Evolutionary conservation across 2,329 filamentous ascomycete species (phyloP).

Genomic region (Xylaria sp.): DNA sequence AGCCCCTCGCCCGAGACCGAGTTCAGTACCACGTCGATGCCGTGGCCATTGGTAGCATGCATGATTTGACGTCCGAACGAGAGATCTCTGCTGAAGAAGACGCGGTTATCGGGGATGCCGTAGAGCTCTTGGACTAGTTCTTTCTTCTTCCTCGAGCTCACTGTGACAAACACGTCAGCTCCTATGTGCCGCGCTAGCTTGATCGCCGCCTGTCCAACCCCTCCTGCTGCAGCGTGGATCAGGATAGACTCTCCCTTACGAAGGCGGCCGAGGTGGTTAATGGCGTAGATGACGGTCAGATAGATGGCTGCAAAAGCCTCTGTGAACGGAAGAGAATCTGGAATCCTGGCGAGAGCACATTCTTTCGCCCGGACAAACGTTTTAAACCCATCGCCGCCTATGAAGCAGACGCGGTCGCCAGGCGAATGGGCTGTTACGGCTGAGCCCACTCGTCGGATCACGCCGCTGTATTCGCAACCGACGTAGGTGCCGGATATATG

Average conservation of each 20-base stretch:
- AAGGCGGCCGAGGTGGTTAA: not conserved
- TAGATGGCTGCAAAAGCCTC: too few relatives aligned
- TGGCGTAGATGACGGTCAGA: too few relatives aligned
- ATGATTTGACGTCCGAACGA: slow-evolving; percentile 13
- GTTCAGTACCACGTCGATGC: slow-evolving; percentile 28
- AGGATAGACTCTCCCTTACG: not conserved
- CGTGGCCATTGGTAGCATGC: slow-evolving; percentile 1
- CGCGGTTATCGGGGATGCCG: slow-evolving; percentile 5
- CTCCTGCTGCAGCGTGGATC: too few relatives aligned
- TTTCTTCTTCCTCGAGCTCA: slow-evolving; percentile 13
- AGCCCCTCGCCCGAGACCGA: slow-evolving; percentile 19
- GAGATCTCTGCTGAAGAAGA: slow-evolving; percentile 22
- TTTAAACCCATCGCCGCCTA: too few relatives aligned
- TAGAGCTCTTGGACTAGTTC: slow-evolving; percentile 2
- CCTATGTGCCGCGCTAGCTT: not conserved
- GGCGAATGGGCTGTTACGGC: not conserved
- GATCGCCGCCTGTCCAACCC: slow-evolving; percentile 1
- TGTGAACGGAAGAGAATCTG: too few relatives aligned
- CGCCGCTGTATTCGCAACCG: not conserved
- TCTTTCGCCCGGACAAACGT: too few relatives aligned
- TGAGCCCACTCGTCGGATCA: not conserved
- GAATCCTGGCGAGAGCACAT: too few relatives aligned
- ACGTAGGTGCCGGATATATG: not conserved
- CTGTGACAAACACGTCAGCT: slow-evolving; percentile 6
- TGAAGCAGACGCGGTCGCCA: slow-evolving; percentile 19